Percentiles rank a stretch among this genome's conserved stretches.
phyloP scores from a whole-genome alignment of 2,329 filamentous ascomycete genomes.

The Phialemoniopsis sp. region DNA sequence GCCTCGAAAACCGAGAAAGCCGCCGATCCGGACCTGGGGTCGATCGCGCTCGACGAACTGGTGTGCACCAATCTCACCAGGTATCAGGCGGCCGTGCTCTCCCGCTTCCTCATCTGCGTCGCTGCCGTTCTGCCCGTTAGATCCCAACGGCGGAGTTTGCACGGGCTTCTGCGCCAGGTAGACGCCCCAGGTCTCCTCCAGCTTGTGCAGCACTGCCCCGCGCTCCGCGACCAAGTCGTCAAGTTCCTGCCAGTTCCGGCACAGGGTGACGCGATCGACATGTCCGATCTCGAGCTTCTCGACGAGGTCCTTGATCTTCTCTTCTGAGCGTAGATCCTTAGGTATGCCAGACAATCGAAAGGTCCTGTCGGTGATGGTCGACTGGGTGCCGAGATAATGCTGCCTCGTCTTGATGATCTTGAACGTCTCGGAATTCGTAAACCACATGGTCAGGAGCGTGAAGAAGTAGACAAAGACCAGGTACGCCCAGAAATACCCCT shows the following conservation, averaged over 20 bases:
- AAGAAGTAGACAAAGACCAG: conserved; percentile 94
- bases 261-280: conserved; percentile 83
- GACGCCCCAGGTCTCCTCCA: conserved; percentile 82
- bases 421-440: conserved; percentile 78
- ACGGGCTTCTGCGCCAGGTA: conserved; percentile 56
- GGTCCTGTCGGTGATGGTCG: conserved; percentile 92
- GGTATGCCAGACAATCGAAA: conserved; percentile 91
- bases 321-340: conserved; percentile 70
- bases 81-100: conserved; percentile 58
- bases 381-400: conserved; percentile 87
- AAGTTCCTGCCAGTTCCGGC: conserved; percentile 79
- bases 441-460: conserved; percentile 73
- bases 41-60: conserved; percentile 44
- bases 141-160: conserved; percentile 17
- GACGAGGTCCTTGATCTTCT: conserved; percentile 79
- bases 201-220: conserved; percentile 58
- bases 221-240: conserved; percentile 71
- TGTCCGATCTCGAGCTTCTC: conserved; percentile 85
- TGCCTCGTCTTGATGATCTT: conserved; percentile 83
- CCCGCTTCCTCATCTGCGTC: conserved; percentile 36
- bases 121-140: conserved; percentile 10
- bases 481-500: conserved; percentile 82
- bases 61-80: conserved; percentile 27
- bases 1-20: conserved; percentile 67
- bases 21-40: conserved; percentile 72